Evolutionary conservation across 2,329 filamentous ascomycete genomes (phyloP), one percentile per base, ranked within the genome.

Genomic region (Curvularia sp.): DNA sequence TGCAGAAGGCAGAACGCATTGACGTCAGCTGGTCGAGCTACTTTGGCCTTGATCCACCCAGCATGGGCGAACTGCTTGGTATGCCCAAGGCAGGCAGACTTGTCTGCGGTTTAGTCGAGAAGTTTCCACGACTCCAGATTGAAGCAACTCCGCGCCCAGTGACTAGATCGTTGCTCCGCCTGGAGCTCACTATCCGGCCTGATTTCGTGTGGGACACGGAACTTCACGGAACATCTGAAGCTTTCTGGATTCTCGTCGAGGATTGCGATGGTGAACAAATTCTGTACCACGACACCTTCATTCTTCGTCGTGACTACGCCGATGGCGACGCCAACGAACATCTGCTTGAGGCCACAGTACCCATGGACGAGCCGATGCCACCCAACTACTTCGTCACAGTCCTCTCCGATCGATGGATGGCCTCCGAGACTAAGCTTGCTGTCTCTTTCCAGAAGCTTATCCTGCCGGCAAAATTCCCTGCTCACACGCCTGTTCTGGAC

Each of bases 341-440:
- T 77, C 80, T 97, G 10, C 90, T 99, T 28, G 95, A 99, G 68
- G 95, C 99, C 69, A 98, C 94, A 0, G 94, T 98, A 3, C 91
- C 95, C 0, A 96, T 99, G 66, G 93, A 92, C 0, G 95, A 99
- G 68, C 96, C 96, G 0, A 96, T 98, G 91, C 95, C 95, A 13
- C 95, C 96, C 0, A 96, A 99, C 77, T 99, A 99, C 81, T 99
- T 99, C 79, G 92, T 99, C 70, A 95, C 93, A 0, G 86, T 99
- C 39, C 81, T 97, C 20, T 98, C 94, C 3, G 95, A 99, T 77
- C 86, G 95, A 67, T 99, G 95, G 95, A 97, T 99, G 92, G 92
- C 97, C 75, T 92, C 94, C 0, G 93, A 99, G 80, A 97, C 93
- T 1, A 93, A 93, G 74, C 82, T 99, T 53, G 90, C 94, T 0